Evolutionary conservation across 805 yeast species (phyloP).

Genomic region (Hanseniaspora occidentalis): DNA sequence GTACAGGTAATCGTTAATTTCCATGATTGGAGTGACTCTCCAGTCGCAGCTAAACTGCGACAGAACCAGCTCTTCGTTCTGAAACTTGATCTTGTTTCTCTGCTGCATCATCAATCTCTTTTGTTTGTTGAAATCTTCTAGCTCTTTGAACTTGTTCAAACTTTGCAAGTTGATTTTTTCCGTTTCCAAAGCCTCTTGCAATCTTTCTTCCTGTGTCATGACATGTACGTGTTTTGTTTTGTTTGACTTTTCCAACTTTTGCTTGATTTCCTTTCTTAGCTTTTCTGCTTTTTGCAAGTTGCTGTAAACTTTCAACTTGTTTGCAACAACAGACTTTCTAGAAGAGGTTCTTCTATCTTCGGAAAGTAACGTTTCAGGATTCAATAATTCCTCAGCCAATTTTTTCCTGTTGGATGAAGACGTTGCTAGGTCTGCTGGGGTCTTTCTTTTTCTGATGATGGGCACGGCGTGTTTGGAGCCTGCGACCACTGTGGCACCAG

Average conservation of each 20-base stretch:
- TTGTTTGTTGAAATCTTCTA: constrained; percentile 70
- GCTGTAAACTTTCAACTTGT: constrained; percentile 63
- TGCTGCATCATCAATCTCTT: constrained; percentile 61
- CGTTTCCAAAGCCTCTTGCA: constrained; percentile 75
- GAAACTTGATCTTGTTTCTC: constrained; percentile 49
- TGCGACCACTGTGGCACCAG: constrained; percentile 31
- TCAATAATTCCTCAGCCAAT: constrained; percentile 23
- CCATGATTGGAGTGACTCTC: constrained; percentile 51
- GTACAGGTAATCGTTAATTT: constrained; percentile 36
- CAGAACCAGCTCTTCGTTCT: constrained; percentile 28
- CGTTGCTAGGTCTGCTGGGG: constrained; percentile 17
- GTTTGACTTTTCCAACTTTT: constrained; percentile 32
- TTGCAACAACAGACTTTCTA: constrained; percentile 65
- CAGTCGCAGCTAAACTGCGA: constrained; percentile 14
- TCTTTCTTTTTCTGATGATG: constrained; percentile 24
- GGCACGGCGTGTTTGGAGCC: constrained; percentile 17
- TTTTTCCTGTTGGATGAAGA: constrained; percentile 12
- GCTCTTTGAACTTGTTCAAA: constrained; percentile 66
- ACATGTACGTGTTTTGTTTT: constrained; percentile 29
- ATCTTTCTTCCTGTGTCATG: constrained; percentile 31
- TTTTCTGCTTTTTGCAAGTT: constrained; percentile 58
- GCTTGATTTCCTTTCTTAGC: constrained; percentile 34
- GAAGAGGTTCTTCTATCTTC: constrained; percentile 58
- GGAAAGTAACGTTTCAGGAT: constrained; percentile 40
- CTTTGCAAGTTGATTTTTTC: constrained; percentile 67